phyloP scores from a whole-genome alignment of 2,329 filamentous ascomycete genomes.

The Sporothrix variecibatus region DNA sequence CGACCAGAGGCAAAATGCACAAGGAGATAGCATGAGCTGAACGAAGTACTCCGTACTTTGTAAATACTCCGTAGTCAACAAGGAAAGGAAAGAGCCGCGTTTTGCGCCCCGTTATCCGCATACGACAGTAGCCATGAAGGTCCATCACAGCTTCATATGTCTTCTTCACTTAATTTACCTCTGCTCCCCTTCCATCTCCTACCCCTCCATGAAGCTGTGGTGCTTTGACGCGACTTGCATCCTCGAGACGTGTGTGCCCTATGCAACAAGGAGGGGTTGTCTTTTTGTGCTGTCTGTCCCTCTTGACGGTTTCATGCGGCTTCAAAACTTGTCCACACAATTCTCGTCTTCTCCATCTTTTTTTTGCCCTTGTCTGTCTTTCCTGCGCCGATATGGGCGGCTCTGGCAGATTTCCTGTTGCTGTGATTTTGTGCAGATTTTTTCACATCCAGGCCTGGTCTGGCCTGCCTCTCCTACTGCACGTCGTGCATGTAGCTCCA shows the following conservation, averaged over 20 bases:
- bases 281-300: neutral
- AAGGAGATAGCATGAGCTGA: neutral
- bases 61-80: neutral
- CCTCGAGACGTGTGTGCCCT: slow-evolving; percentile 16
- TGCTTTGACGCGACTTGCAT: slow-evolving; percentile 17
- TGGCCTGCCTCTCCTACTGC: slow-evolving; percentile 17
- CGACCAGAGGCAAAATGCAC: neutral
- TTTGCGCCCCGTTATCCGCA: slow-evolving; percentile 18
- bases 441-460: slow-evolving; percentile 5
- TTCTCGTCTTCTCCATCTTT: neutral
- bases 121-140: neutral
- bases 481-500: slow-evolving; percentile 25
- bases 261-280: slow-evolving; percentile 13
- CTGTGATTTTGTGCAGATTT: slow-evolving; percentile 25
- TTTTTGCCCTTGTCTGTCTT: neutral
- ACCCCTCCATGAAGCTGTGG: slow-evolving; percentile 9
- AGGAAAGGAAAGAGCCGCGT: neutral
- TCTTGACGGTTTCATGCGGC: neutral
- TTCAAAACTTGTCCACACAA: neutral
- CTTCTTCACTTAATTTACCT: neutral
- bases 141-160: neutral
- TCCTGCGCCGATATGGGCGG: neutral
- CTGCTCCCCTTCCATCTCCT: neutral
- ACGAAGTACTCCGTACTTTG: neutral
- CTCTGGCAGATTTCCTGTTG: neutral